Percentiles rank a stretch among this genome's conserved stretches.
phyloP scores from a whole-genome alignment of 2,329 filamentous ascomycete species.

The Cordyceps fumosorosea region DNA sequence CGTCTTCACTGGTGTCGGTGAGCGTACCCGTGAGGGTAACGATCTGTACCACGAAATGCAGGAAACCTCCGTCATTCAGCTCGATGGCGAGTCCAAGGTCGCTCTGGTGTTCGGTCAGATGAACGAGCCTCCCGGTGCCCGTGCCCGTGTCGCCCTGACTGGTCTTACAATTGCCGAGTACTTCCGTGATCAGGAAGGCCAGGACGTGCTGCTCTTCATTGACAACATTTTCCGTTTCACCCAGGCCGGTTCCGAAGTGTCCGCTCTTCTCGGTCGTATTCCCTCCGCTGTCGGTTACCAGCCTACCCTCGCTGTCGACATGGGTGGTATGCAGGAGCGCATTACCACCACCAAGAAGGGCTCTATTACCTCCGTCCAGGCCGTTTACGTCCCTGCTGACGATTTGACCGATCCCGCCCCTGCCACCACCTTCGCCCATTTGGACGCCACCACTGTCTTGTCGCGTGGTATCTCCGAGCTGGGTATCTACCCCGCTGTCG shows the following conservation, averaged over 20 bases:
- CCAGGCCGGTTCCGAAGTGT: conserved; percentile 99
- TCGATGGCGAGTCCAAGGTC: conserved; percentile 99
- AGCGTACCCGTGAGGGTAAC: conserved; percentile 99
- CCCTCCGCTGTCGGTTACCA: conserved; percentile 99
- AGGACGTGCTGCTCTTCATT: conserved; percentile 99
- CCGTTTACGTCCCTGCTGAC: conserved; percentile 99
- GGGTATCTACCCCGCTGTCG: conserved; percentile 99
- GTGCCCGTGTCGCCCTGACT: conserved; percentile 98
- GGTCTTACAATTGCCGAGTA: conserved; percentile 77
- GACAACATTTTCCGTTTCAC: conserved; percentile 99
- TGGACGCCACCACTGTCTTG: conserved; percentile 99
- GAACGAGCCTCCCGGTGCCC: conserved; percentile 99
- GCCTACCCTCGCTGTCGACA: conserved; percentile 95
- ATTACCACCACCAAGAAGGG: conserved; percentile 99
- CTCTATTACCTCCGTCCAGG: conserved; percentile 99
- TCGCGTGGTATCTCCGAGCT: conserved; percentile 99
- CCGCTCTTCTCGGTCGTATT: conserved; percentile 97
- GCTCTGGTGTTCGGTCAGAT: conserved; percentile 99
- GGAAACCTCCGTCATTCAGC: conserved; percentile 98
- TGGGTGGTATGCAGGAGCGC: conserved; percentile 99
- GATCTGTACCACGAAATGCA: conserved; percentile 99
- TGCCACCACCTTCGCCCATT: conserved; percentile 98
- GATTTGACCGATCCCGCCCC: conserved; percentile 99
- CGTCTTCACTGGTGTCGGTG: conserved; percentile 99
- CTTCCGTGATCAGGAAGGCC: conserved; percentile 69